Evolutionary conservation across 1,139 yeast species (phyloP), one percentile per base, ranked within the genome.

Genomic region (Pichia terricola): DNA sequence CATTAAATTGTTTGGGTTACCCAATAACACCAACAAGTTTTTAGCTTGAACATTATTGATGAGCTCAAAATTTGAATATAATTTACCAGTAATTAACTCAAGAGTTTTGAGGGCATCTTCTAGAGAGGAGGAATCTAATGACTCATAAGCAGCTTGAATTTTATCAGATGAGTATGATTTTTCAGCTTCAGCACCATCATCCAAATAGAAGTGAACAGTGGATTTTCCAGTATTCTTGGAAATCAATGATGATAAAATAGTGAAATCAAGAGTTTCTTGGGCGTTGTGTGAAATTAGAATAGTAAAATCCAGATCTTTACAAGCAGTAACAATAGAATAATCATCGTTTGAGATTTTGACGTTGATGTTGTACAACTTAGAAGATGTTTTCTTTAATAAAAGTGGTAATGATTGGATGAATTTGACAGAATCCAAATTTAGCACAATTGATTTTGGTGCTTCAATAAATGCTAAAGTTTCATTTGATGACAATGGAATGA

Each of bases 231-330:
- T 61, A 45, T 66, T 66, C 26, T 67, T 60, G 5, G 91, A 75
- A 42, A 79, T 63, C 40, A 78, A 66, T 54, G 79, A 74, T 1
- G 91, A 75, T 28, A 79, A 73, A 35, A 72, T 62, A 11, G 84
- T 67, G 43, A 74, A 68, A 45, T 69, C 70, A 41, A 68, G 64
- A 8, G 82, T 69, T 52, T 81, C 85, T 32, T 66, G 63, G 5
- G 73, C 61, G 37, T 70, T 66, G 53, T 76, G 79, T 9, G 95
- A 83, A 44, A 87, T 72, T 48, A 87, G 63, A 30, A 83, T 69
- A 9, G 80, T 75, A 52, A 70, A 73, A 25, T 78, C 77, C 41
- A 82, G 69, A 61, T 86, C 94, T 58, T 89, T 78, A 53, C 85
- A 68, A 9, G 86, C 75, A 16, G 89, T 69, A 33, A 85, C 74